Percentiles rank a stretch among this genome's conserved stretches.
These are phyloP conservation scores for Sclerotinia borealis DNA, from an alignment of 2,329 filamentous ascomycete species.

Conservation along the genomic window DNA sequence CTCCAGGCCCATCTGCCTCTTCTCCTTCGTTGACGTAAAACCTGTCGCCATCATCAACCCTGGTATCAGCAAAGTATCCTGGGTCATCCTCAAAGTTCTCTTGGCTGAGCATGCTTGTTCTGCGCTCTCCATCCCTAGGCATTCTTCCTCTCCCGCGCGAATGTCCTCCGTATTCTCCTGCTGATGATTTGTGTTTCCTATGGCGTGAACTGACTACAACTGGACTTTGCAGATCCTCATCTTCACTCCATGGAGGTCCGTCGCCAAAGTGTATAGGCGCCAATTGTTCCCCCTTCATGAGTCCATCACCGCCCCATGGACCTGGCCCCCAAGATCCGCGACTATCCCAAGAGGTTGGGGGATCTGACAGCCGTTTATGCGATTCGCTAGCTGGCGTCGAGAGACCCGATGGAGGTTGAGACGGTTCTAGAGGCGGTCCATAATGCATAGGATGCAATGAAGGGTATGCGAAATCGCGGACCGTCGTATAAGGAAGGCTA, in stretches of 20 bases:
- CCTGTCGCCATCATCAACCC: constrained; percentile 65
- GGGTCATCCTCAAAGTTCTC: constrained; percentile 53
- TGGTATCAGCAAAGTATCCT: constrained; percentile 60
- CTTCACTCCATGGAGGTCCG: constrained; percentile 89
- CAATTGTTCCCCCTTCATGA: constrained; percentile 62
- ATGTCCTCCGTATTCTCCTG: constrained; percentile 39
- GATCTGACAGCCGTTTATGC: constrained; percentile 72
- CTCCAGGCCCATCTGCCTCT: constrained; percentile 69
- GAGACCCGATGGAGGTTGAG: constrained; percentile 63
- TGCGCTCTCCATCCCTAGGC: constrained; percentile 37
- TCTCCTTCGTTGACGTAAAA: constrained; percentile 67
- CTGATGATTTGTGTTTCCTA: constrained; percentile 74
- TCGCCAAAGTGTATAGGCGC: constrained; percentile 80
- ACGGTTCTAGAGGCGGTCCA: constrained; percentile 75
- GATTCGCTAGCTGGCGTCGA: constrained; percentile 82
- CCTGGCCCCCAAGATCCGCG: constrained; percentile 52
- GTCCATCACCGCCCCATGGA: constrained; percentile 35
- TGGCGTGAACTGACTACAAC: constrained; percentile 78
- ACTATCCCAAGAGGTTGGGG: constrained; percentile 68
- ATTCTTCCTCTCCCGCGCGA: constrained; percentile 41
- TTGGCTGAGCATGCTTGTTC: constrained; percentile 40
- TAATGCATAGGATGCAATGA: constrained; percentile 81
- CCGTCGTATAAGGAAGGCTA: constrained; percentile 78
- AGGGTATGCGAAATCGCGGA: constrained; percentile 94
- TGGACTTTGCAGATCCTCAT: constrained; percentile 89